phyloP scores from a whole-genome alignment of 2,329 filamentous ascomycete genomes.

The Fusarium hainanense region DNA sequence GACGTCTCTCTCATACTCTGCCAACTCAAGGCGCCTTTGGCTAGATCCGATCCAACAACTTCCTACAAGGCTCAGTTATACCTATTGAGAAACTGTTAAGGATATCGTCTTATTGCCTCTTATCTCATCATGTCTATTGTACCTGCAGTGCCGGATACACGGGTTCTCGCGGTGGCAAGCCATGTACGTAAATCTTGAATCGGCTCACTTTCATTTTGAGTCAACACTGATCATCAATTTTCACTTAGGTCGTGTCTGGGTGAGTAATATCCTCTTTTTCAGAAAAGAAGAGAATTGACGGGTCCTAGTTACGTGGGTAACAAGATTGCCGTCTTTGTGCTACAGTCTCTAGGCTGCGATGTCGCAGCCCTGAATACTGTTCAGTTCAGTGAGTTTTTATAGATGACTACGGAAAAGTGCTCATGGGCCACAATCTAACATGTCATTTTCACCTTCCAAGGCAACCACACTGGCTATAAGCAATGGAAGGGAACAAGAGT shows the following conservation, averaged over 20 bases:
- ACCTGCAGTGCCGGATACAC: slow-evolving; percentile 64
- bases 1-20: slow-evolving; percentile 22
- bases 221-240: slow-evolving; percentile 23
- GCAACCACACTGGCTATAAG: slow-evolving; percentile 93
- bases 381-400: slow-evolving; percentile 81
- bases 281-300: slow-evolving; percentile 8
- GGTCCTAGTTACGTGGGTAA: slow-evolving; percentile 91
- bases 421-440: slow-evolving; percentile 12
- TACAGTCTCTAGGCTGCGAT: slow-evolving; percentile 94
- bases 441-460: slow-evolving; percentile 57
- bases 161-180: slow-evolving; percentile 88
- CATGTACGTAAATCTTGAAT: slow-evolving; percentile 82
- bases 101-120: background rate
- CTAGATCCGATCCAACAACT: background rate
- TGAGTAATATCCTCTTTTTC: slow-evolving; percentile 13
- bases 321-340: slow-evolving; percentile 93
- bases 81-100: background rate
- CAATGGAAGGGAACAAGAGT: slow-evolving; percentile 88
- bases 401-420: background rate
- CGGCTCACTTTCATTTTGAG: background rate
- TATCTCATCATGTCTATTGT: slow-evolving; percentile 36
- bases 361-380: slow-evolving; percentile 96
- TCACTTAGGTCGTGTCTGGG: slow-evolving; percentile 46
- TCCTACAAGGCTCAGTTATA: background rate
- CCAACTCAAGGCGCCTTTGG: background rate